Evolutionary conservation across 2,329 filamentous ascomycete species (phyloP), one percentile per base, ranked within the genome.

Genomic region (Fusarium sambucinum): DNA sequence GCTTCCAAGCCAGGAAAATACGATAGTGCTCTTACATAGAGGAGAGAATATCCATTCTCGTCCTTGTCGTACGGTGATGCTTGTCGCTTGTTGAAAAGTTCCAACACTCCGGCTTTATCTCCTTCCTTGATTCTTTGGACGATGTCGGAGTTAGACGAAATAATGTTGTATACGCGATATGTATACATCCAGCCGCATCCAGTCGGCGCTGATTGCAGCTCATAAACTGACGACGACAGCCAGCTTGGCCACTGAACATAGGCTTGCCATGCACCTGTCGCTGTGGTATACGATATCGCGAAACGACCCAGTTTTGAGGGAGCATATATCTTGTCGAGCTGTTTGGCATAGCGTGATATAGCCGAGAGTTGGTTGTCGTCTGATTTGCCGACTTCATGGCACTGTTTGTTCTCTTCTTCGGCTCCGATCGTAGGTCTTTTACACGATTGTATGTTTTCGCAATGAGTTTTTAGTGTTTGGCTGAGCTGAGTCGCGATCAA

Each of bases 31-130:
- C n/a, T n/a, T n/a, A n/a, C n/a, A n/a, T 70, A 53, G 29, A 75
- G 30, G 0, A 76, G 56, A 0, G 71, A 71, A 0, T 14, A 0
- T 0, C 73, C 74, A 1, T 17, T 0, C 0, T n/a, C 7, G n/a
- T 64, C 56, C 11, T 46, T 67, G n/a, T 76, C 74, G 17, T 73
- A 76, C 0, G 72, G 73, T 0, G 74, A 75, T 13, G 74, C 74
- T 25, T 68, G 8, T 4, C 62, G 64, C 0, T 13, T 23, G 1
- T 9, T 40, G 21, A 76, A 75, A 3, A 76, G 55, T 6, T 75
- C 45, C 3, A 68, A n/a, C 6, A 75, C 59, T 0, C 74, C 68
- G 11, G 4, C 8, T 3, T 16, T 54, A 2, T 76, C 73, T 3
- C 74, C 74, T 0, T 17, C 10, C 1, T 3, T 0, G 3, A 74